phyloP scores from a whole-genome alignment of 768 basidiomycete genomes.

The Boletus fagicola region DNA sequence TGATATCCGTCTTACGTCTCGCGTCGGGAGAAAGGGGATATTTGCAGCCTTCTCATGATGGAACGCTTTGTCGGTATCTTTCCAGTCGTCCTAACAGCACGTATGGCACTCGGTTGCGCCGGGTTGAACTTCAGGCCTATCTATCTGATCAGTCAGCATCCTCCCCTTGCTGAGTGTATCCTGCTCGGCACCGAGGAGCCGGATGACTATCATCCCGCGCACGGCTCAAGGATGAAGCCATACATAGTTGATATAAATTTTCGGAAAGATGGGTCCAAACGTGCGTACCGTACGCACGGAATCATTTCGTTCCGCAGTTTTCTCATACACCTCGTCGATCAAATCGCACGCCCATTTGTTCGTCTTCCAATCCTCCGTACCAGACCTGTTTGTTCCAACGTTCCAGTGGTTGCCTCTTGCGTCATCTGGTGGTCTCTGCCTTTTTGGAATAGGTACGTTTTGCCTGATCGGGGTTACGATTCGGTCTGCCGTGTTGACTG shows the following conservation, averaged over 20 bases:
- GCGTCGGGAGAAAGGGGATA: neutral
- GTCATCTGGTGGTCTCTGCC: neutral
- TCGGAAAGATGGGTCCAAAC: neutral
- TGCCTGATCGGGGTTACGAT: neutral
- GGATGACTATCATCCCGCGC: neutral
- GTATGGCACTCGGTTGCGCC: too few relatives aligned
- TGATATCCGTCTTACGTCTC: neutral
- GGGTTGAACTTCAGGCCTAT: neutral
- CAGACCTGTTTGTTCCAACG: neutral
- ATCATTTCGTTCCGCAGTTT: neutral
- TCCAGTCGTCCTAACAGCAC: neutral
- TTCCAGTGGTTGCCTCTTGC: neutral
- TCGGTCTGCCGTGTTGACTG: neutral
- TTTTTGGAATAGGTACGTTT: neutral
- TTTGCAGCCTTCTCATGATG: neutral
- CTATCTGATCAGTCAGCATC: constrained; percentile 1
- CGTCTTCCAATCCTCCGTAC: neutral
- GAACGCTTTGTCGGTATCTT: neutral
- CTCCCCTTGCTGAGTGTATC: neutral
- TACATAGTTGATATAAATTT: constrained; percentile 8
- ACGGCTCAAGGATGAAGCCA: constrained; percentile 16
- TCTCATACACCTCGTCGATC: neutral
- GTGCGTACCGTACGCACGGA: neutral
- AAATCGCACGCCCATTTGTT: neutral
- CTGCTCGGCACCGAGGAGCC: neutral